Percentiles rank a stretch among this genome's conserved stretches.
These are phyloP conservation scores for Malassezia vespertilionis DNA, from an alignment of 1,284 basidiomycete species.

Conservation along the genomic window DNA sequence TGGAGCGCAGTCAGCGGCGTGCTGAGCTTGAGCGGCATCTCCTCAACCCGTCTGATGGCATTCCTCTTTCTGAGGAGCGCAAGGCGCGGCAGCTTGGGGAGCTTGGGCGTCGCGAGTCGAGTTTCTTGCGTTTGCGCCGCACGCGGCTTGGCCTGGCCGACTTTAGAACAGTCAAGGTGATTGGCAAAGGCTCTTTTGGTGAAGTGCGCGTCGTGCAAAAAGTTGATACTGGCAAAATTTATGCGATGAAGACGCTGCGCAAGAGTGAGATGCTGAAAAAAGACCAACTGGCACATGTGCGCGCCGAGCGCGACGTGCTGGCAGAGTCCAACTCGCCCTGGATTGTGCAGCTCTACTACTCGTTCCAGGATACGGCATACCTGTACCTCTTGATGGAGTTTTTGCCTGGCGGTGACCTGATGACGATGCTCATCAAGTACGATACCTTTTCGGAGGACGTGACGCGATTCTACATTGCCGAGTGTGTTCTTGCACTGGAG, in stretches of 20 bases:
- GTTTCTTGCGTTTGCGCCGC: slow-evolving; percentile 72
- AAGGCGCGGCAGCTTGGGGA: slow-evolving; percentile 83
- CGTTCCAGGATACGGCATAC: slow-evolving; percentile 91
- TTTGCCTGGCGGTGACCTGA: slow-evolving; percentile 89
- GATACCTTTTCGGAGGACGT: slow-evolving; percentile 98
- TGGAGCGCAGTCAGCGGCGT: slow-evolving; percentile 78
- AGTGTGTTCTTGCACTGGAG: slow-evolving; percentile 93
- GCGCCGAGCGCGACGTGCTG: slow-evolving; percentile 93
- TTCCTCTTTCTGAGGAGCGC: slow-evolving; percentile 57
- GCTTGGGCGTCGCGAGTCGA: slow-evolving; percentile 70
- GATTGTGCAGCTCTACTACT: slow-evolving; percentile 97
- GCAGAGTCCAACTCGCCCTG: slow-evolving; percentile 95
- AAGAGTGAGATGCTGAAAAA: slow-evolving; percentile 99
- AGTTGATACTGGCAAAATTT: slow-evolving; percentile 91
- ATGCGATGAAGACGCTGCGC: slow-evolving; percentile 96
- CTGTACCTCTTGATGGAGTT: slow-evolving; percentile 99
- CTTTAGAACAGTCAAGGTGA: slow-evolving; percentile 94
- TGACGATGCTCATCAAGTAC: slow-evolving; percentile 99
- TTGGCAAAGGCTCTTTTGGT: slow-evolving; percentile 96
- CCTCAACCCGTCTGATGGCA: slow-evolving; percentile 31
- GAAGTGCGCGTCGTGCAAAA: slow-evolving; percentile 95
- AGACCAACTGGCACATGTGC: slow-evolving; percentile 91
- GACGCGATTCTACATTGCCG: slow-evolving; percentile 97
- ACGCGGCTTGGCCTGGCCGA: slow-evolving; percentile 86
- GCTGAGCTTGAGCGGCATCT: slow-evolving; percentile 85